Percentiles rank a stretch among this genome's conserved stretches.
Conservation (phyloP, 2,329 filamentous ascomycete genomes). For the Calonectria pteridis region DNA sequence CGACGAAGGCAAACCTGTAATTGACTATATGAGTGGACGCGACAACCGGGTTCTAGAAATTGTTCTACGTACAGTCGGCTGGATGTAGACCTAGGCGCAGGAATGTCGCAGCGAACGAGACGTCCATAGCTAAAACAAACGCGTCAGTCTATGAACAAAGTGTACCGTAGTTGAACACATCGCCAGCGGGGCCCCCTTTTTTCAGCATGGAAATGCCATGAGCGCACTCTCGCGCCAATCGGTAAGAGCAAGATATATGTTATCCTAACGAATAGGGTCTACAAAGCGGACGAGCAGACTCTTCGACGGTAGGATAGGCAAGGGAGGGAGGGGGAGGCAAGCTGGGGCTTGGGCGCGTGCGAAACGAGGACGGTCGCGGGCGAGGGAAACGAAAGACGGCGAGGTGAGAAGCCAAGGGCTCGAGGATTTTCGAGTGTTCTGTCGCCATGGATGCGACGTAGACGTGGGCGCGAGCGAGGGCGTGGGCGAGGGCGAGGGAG, state of each 20-base stretch:
- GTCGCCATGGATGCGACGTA: slow-evolving; percentile 37
- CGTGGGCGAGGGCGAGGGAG: slow-evolving; percentile 50
- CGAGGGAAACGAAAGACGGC: slow-evolving; percentile 44
- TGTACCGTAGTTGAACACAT: slow-evolving; percentile 31
- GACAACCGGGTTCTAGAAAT: not conserved
- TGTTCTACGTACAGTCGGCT: slow-evolving; percentile 86
- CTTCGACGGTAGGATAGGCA: slow-evolving; percentile 42
- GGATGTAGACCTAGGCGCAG: slow-evolving; percentile 91
- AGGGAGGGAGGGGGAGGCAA: slow-evolving; percentile 33
- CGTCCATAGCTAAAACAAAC: slow-evolving; percentile 83
- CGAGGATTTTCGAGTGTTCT: slow-evolving; percentile 40
- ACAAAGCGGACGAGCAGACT: slow-evolving; percentile 45
- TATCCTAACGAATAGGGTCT: slow-evolving; percentile 44
- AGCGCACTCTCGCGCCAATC: slow-evolving; percentile 41
- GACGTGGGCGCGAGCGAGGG: slow-evolving; percentile 45
- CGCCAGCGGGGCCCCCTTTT: slow-evolving; percentile 45
- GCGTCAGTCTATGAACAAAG: slow-evolving; percentile 63
- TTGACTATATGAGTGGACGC: slow-evolving; percentile 25
- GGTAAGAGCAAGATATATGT: slow-evolving; percentile 38
- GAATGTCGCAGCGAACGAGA: slow-evolving; percentile 98
- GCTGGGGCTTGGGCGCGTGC: slow-evolving; percentile 44
- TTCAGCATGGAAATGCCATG: slow-evolving; percentile 39
- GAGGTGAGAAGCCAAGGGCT: slow-evolving; percentile 42
- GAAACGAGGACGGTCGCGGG: slow-evolving; percentile 45
- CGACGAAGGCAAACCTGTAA: slow-evolving; percentile 91